Evolutionary conservation across 352 stramenopile genomes (phyloP), one percentile per base, ranked within the genome.

Genomic region (Lagenidium giganteum): DNA sequence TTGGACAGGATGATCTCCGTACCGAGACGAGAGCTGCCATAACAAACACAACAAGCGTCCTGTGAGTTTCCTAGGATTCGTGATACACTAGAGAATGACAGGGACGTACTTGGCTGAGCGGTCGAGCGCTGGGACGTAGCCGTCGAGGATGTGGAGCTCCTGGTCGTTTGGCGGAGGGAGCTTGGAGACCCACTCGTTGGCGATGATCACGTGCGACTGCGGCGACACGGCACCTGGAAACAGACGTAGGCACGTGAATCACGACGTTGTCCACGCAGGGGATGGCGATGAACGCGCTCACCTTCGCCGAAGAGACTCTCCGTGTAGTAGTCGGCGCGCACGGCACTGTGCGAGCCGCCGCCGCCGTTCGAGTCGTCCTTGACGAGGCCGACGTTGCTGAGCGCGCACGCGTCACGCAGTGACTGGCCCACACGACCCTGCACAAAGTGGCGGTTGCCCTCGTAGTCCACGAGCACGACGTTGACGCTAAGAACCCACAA

Each of bases 261-360:
- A 32, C 27, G 27, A 32, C 27, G 27, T 32, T 32, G 27, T 32
- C 27, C 27, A 32, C 27, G 27, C 27, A 32, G 27, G 27, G 27
- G 27, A 32, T 32, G 27, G 27, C 27, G 27, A 32, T 39, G 9
- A 42, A 39, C 20, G 16, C 14, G 29, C 44, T 17, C 37, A 68
- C 62, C 83, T 63, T 95, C 83, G 40, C 83, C 83, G 40, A 95
- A 95, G 51, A 95, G 80, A 48, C 61, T 87, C 65, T 95, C 83
- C 8, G 81, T 93, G 70, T 92, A 95, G 49, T 79, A 92, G 46
- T 87, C 72, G 37, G 64, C 38, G 43, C 80, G 83, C 38, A 63
- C 50, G 39, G 71, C 76, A 59, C 77, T 70, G 67, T 81, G 71
- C 31, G 47, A 18, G 52, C 79, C 83, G 34, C 83, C 83, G 47